phyloP scores from a whole-genome alignment of 108 stramenopile genomes.

The Chaetoceros tenuissimus region DNA sequence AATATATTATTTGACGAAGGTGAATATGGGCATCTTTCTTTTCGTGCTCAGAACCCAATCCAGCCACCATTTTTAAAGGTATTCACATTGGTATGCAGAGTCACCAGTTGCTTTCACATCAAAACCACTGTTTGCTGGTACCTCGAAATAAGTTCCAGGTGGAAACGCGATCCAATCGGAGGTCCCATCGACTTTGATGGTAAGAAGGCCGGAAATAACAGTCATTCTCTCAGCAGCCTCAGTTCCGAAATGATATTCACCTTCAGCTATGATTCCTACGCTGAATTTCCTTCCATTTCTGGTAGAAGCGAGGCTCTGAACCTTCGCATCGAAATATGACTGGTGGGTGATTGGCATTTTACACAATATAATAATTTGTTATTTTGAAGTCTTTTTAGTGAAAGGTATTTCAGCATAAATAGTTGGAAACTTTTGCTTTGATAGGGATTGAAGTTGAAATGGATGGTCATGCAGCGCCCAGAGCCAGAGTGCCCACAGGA shows the following conservation, averaged over 20 bases:
- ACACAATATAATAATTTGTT: neutral
- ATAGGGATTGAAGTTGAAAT: too few relatives aligned
- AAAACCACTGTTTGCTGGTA: constrained; percentile 24
- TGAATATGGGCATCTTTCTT: too few relatives aligned
- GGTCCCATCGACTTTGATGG: constrained; percentile 22
- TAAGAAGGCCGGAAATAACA: constrained; percentile 28
- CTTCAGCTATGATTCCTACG: constrained; percentile 31
- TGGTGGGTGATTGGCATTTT: constrained; percentile 26
- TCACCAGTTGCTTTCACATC: constrained; percentile 25
- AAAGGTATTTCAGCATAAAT: too few relatives aligned
- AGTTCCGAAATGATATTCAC: constrained; percentile 28
- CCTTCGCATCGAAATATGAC: too few relatives aligned
- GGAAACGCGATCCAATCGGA: constrained; percentile 28
- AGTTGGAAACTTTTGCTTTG: too few relatives aligned
- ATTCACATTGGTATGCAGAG: constrained; percentile 4
- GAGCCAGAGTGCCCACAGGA: too few relatives aligned
- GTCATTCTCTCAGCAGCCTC: constrained; percentile 33
- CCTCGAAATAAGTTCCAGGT: constrained; percentile 30
- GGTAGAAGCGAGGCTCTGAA: constrained; percentile 15
- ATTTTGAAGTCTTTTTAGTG: neutral
- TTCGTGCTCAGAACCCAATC: too few relatives aligned
- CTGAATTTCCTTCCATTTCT: constrained; percentile 27
- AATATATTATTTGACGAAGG: too few relatives aligned
- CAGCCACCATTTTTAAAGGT: neutral
- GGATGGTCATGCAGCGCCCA: too few relatives aligned